Evolutionary conservation across 129 eudicot genomes (phyloP).

Genomic region (Smallanthus sonchifolius): DNA sequence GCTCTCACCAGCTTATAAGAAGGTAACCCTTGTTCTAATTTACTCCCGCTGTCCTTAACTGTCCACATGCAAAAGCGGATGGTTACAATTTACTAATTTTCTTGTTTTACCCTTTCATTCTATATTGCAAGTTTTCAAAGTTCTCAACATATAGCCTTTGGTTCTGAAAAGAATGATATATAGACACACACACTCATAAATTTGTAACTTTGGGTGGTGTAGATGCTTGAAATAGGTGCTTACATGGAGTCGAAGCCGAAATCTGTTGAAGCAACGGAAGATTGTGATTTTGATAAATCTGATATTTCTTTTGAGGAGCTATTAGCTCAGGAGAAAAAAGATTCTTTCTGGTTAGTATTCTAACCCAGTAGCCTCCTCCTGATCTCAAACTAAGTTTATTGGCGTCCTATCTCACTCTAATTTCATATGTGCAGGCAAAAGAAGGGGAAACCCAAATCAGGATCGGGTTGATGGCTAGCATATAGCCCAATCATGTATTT

Average conservation of each 20-base stretch:
- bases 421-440: constrained; percentile 50
- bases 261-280: constrained; percentile 34
- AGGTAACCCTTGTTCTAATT: constrained; percentile 27
- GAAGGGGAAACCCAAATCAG: constrained; percentile 43
- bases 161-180: too few species aligned
- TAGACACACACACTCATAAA: neutral
- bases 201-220: neutral
- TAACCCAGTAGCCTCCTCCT: neutral
- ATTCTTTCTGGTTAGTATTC: constrained; percentile 55
- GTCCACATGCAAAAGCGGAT: neutral
- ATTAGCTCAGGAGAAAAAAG: constrained; percentile 76
- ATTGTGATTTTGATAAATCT: constrained; percentile 24
- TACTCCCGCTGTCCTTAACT: neutral
- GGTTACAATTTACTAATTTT: neutral
- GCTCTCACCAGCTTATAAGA: constrained; percentile 76
- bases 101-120: neutral
- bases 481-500: constrained; percentile 10
- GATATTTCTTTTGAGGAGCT: constrained; percentile 79
- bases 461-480: constrained; percentile 37
- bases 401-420: neutral
- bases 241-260: constrained; percentile 51
- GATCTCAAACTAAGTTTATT: neutral
- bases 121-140: neutral
- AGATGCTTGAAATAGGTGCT: constrained; percentile 73
- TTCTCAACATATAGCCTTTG: too few species aligned